Evolutionary conservation across 2,329 filamentous ascomycete species (phyloP).

Genomic region (Shiraia bambusicola): DNA sequence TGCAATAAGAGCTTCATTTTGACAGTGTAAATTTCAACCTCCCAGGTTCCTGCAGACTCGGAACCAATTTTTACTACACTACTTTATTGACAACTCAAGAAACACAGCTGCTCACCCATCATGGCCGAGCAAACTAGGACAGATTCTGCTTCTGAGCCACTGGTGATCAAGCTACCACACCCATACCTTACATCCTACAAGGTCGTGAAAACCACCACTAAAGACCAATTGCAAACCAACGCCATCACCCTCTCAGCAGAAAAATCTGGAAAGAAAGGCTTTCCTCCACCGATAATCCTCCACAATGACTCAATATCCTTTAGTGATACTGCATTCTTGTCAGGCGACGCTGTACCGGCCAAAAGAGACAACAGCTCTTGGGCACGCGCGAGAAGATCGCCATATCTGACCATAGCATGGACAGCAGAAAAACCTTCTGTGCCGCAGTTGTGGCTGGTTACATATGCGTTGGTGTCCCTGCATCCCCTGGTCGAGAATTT

Average conservation of each 20-base stretch:
- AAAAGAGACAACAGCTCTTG: slow-evolving; percentile 43
- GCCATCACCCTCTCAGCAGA: slow-evolving; percentile 24
- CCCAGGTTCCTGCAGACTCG: slow-evolving; percentile 6
- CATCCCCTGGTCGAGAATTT: slow-evolving; percentile 50
- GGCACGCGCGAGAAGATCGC: slow-evolving; percentile 50
- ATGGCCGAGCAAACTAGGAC: slow-evolving; percentile 26
- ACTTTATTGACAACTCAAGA: not conserved
- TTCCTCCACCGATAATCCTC: slow-evolving; percentile 26
- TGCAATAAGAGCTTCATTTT: slow-evolving; percentile 5
- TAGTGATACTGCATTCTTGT: slow-evolving; percentile 31
- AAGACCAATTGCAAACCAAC: slow-evolving; percentile 21
- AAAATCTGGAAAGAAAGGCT: slow-evolving; percentile 19
- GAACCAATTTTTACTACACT: not conserved
- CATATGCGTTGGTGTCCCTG: slow-evolving; percentile 49
- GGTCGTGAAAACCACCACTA: slow-evolving; percentile 26
- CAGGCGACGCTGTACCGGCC: slow-evolving; percentile 25
- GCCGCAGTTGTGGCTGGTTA: slow-evolving; percentile 51
- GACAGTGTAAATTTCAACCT: slow-evolving; percentile 14
- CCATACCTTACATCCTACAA: slow-evolving; percentile 42
- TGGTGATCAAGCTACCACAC: slow-evolving; percentile 41
- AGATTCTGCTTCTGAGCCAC: slow-evolving; percentile 16
- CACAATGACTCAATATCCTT: slow-evolving; percentile 34
- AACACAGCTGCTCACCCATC: slow-evolving; percentile 3
- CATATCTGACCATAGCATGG: slow-evolving; percentile 48
- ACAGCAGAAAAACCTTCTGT: slow-evolving; percentile 43